Conservation (phyloP, 75 land plant species). For the Picea glauca region DNA sequence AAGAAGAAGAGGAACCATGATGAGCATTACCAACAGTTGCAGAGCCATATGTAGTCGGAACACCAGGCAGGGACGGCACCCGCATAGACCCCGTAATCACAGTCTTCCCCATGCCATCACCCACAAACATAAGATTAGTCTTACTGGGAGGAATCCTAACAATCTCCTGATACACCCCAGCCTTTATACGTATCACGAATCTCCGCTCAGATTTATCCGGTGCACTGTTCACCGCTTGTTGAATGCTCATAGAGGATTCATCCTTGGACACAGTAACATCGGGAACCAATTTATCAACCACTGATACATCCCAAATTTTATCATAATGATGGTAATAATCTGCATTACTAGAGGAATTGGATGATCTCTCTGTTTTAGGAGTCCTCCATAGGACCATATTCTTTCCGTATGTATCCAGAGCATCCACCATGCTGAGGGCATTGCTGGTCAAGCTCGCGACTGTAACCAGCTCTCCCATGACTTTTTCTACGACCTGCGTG, state of each 20-base stretch:
- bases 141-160: constrained; percentile 37
- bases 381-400: constrained; percentile 38
- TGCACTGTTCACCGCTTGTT: constrained; percentile 44
- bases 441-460: constrained; percentile 56
- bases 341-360: no score
- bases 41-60: constrained; percentile 40
- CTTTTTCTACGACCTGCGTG: no score
- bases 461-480: not conserved
- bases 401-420: constrained; percentile 35
- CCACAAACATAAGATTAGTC: constrained; percentile 36
- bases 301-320: constrained; percentile 2
- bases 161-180: constrained; percentile 49
- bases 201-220: constrained; percentile 20
- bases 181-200: constrained; percentile 35
- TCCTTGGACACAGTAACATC: constrained; percentile 45
- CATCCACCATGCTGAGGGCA: constrained; percentile 63
- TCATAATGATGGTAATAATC: not conserved
- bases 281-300: constrained; percentile 9
- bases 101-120: constrained; percentile 52
- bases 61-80: constrained; percentile 21
- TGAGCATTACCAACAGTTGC: constrained; percentile 46
- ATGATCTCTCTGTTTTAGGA: constrained; percentile 39
- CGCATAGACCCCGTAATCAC: constrained; percentile 44
- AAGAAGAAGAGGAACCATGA: no score
- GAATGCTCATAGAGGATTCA: constrained; percentile 25